These are phyloP conservation scores for Colletotrichum sp. DNA, from an alignment of 2,329 filamentous ascomycete species.

Conservation along the genomic window DNA sequence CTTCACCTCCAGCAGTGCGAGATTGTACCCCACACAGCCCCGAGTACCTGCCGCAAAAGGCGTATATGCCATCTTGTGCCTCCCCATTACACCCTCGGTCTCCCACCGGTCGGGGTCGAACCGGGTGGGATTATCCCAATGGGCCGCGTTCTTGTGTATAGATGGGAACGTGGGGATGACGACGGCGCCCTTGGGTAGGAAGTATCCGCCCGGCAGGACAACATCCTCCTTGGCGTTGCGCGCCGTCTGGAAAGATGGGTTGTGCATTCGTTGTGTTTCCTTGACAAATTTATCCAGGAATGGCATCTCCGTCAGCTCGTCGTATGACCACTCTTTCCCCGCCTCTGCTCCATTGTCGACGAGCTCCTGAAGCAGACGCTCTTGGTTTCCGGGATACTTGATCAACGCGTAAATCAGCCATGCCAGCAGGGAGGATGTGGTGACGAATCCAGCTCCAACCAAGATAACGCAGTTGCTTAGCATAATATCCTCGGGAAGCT, in stretches of 20 bases:
- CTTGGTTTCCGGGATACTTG: background rate
- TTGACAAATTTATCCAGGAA: constrained; percentile 1
- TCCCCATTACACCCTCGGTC: background rate
- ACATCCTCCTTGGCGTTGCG: background rate
- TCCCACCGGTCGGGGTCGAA: constrained; percentile 6
- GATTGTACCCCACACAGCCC: constrained; percentile 2
- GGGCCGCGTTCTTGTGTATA: background rate
- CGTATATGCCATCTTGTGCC: constrained; percentile 2
- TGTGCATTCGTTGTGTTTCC: constrained; percentile 6
- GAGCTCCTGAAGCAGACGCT: background rate
- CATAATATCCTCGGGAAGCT: background rate
- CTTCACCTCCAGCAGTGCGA: background rate
- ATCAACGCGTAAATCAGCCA: background rate
- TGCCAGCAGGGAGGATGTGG: background rate
- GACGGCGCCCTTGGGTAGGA: background rate
- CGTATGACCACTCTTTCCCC: background rate
- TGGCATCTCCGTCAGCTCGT: background rate
- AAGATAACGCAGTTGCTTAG: background rate
- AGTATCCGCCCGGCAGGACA: background rate
- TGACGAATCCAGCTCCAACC: constrained; percentile 4
- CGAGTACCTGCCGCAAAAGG: background rate
- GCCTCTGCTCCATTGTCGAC: background rate
- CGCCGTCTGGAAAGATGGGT: constrained; percentile 4
- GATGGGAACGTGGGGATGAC: background rate
- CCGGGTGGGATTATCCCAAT: constrained; percentile 1